Evolutionary conservation across 2,329 filamentous ascomycete species (phyloP), one percentile per base, ranked within the genome.

Genomic region (Colletotrichum camelliae): DNA sequence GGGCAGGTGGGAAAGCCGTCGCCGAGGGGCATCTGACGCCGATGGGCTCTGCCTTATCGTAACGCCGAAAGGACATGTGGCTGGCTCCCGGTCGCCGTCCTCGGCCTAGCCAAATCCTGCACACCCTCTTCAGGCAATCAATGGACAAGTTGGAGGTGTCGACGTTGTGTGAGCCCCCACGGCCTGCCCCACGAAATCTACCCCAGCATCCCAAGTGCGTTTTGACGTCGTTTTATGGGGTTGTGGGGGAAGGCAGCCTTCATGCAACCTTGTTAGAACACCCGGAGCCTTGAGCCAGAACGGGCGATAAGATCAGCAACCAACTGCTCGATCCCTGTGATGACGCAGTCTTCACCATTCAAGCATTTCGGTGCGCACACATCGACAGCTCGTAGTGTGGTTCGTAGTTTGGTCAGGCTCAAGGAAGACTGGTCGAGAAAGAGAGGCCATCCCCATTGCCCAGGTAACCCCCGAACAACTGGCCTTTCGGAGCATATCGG

Each of bases 201-300:
- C 69, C 73, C 73, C 73, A 65, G 73, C 43, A 67, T 68, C 64
- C 43, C 39, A 52, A 60, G 70, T 33, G 65, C 71, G 74, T 66
- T 75, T 76, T 74, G 66, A 75, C 74, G 69, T 76, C 64, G 73
- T 76, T 76, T 76, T 76, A 77, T 76, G 75, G 75, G 66, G 73
- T 76, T 77, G 72, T 76, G 72, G 75, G 69, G 75, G 60, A 61
- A 61, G 33, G 55, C 65, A 72, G 73, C 68, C 39, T 67, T 70
- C 65, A 76, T 74, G 65, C 73, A 73, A 76, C 75, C 73, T 76
- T 67, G 69, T 77, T 74, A 48, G 72, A 31, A 72, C 60, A 72
- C 27, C 65, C 33, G 52, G 60, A 69, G 66, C 31, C 58, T 67
- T 67, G 72, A 48, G 48, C 64, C 68, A 70, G 35, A 62, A 55